Evolutionary conservation across 305 asterid genomes (phyloP), one percentile per base, ranked within the genome.

Genomic region (Fraxinus albicans): DNA sequence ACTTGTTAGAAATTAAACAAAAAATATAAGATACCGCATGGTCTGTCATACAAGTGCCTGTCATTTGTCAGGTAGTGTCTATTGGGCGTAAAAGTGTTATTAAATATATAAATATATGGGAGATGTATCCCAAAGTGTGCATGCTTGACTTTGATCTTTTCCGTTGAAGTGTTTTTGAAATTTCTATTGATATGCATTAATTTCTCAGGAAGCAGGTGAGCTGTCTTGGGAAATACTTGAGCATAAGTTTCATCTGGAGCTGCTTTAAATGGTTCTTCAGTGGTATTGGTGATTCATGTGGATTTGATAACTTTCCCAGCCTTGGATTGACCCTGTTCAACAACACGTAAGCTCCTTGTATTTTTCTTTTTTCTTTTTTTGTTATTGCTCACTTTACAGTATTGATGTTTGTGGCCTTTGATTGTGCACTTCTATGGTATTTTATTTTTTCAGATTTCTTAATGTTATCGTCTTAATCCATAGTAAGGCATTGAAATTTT

Each of bases 231-330:
- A 96, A 96, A 85, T 96, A 94, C 83, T 86, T 94, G 85, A 93
- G 99, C 89, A 91, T 96, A 80, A 94, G 98, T 88, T 96, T 96
- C 90, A 82, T 65, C 88, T 96, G 97, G 97, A 96, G 99, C 89
- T 92, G 88, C 91, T 96, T 94, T 86, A 94, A 96, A 89, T 96
- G 99, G 99, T 96, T 96, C 90, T 96, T 96, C 84, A 94, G 98
- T 83, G 99, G 98, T 42, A 67, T 92, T 84, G 99, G 99, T 35
- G 99, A 91, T 90, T 88, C 98, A 47, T 96, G 99, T 75, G 99
- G 98, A 73, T 96, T 96, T 88, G 99, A 96, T 88, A 94, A 96
- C 80, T 96, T 94, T 82, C 99, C 98, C 63, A 92, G 88, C 88
- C 90, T 94, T 79, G 99, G 99, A 25, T 88, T 96, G 89, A 82